Percentiles rank a stretch among this genome's conserved stretches.
Conservation (phyloP, 352 stramenopile genomes). For the Blastocystis sp. region DNA sequence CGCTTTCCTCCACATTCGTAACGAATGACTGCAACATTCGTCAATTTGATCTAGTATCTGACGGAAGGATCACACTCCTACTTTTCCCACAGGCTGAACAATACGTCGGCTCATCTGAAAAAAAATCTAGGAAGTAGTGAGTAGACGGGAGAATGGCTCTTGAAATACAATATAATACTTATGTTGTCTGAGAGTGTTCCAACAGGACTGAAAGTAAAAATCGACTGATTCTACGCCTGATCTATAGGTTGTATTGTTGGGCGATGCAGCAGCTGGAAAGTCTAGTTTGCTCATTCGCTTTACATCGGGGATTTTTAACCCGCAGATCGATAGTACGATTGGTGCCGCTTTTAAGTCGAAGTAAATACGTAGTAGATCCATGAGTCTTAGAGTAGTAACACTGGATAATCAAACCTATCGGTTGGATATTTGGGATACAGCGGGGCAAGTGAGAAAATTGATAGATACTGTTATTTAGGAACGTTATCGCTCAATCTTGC, state of each 20-base stretch:
- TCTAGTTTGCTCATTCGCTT: constrained; percentile 42
- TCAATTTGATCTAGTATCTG: constrained; percentile 69
- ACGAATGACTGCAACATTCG: constrained; percentile 91
- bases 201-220: neutral
- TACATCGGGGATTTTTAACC: constrained; percentile 46
- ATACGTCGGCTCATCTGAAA: neutral
- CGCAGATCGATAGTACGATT: constrained; percentile 29
- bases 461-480: neutral
- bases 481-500: constrained; percentile 62
- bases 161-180: neutral
- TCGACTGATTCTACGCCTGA: neutral
- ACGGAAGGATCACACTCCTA: neutral
- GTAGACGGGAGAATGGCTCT: neutral
- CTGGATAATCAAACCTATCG: neutral
- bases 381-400: neutral
- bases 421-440: constrained; percentile 59
- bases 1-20: constrained; percentile 86
- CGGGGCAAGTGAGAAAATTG: neutral
- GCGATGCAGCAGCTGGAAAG: constrained; percentile 43
- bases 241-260: constrained; percentile 33
- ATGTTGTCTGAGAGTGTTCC: constrained; percentile 9
- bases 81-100: constrained; percentile 47
- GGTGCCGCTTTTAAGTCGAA: constrained; percentile 54
- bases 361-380: neutral
- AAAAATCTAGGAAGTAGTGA: neutral